Conservation (phyloP, 139 green algal species). For the Limnomonas spitsbergensis region DNA sequence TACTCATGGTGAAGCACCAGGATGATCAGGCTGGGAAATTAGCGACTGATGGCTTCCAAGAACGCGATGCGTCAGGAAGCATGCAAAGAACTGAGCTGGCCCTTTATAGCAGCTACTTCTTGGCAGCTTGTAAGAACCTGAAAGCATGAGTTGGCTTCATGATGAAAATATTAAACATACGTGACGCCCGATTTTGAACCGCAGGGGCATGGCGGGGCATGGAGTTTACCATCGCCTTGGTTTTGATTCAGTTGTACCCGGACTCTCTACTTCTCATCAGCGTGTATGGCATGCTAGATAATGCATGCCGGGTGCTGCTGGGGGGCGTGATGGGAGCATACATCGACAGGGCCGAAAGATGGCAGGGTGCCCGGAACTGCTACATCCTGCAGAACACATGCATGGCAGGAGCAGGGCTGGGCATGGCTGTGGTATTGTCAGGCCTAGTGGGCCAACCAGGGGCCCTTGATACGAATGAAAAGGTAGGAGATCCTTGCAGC, state of each 20-base stretch:
- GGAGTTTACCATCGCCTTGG: slow-evolving; percentile 64
- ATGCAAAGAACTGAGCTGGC: too few species aligned
- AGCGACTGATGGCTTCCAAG: too few species aligned
- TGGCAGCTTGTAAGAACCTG: too few species aligned
- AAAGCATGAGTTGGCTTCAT: too few species aligned
- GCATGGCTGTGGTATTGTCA: background rate
- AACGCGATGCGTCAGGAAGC: too few species aligned
- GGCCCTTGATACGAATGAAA: background rate
- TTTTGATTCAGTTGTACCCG: slow-evolving; percentile 61
- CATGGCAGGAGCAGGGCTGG: slow-evolving; percentile 25
- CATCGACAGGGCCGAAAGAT: slow-evolving; percentile 44
- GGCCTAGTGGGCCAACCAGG: background rate
- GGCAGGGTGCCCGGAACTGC: slow-evolving; percentile 31
- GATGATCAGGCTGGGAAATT: too few species aligned
- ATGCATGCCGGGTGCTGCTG: slow-evolving; percentile 28
- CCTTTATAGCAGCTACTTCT: too few species aligned
- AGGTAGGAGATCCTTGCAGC: background rate
- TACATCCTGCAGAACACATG: slow-evolving; percentile 63
- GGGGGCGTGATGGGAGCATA: slow-evolving; percentile 39
- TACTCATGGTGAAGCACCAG: too few species aligned
- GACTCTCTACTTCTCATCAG: slow-evolving; percentile 52
- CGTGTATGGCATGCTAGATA: slow-evolving; percentile 61
- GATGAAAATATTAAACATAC: too few species aligned
- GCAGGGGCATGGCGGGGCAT: slow-evolving; percentile 55
- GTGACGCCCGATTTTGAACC: too few species aligned